Conservation (phyloP, 2,329 filamentous ascomycete species). For the Pseudogymnoascus sp. region DNA sequence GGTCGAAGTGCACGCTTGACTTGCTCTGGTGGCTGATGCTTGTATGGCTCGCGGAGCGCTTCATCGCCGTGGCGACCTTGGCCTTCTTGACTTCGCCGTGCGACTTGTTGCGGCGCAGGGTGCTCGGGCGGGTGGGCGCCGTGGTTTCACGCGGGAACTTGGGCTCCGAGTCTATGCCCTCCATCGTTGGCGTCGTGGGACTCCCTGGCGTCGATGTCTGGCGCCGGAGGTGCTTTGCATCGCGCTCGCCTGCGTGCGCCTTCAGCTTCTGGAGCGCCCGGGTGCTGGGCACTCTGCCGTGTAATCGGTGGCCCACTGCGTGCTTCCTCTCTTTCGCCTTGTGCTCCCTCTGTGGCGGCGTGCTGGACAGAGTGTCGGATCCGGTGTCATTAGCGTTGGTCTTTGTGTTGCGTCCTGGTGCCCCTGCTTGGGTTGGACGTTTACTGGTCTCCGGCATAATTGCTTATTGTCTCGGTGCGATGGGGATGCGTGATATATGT, state of each 20-base stretch:
- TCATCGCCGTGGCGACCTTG: slow-evolving; percentile 39
- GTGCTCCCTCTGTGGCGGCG: slow-evolving; percentile 20
- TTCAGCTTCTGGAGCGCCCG: slow-evolving; percentile 25
- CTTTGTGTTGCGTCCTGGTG: slow-evolving; percentile 4
- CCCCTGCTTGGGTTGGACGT: slow-evolving; percentile 4
- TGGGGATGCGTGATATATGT: background rate
- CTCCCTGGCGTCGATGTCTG: slow-evolving; percentile 9
- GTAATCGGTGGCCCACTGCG: slow-evolving; percentile 22
- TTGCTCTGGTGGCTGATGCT: slow-evolving; percentile 35
- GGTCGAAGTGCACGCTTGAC: slow-evolving; percentile 51
- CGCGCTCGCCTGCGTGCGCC: slow-evolving; percentile 19
- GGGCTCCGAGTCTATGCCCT: slow-evolving; percentile 41
- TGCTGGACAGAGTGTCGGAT: slow-evolving; percentile 20
- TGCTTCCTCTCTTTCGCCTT: slow-evolving; percentile 21
- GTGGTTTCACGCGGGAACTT: slow-evolving; percentile 39
- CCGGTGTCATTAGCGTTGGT: slow-evolving; percentile 2
- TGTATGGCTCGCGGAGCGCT: slow-evolving; percentile 44
- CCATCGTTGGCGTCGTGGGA: slow-evolving; percentile 8
- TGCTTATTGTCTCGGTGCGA: background rate
- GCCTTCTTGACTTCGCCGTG: slow-evolving; percentile 45
- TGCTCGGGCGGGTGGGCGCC: slow-evolving; percentile 41
- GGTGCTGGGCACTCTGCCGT: slow-evolving; percentile 23
- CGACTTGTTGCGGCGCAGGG: slow-evolving; percentile 52
- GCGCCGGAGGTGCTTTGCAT: slow-evolving; percentile 6
- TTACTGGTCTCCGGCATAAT: background rate